phyloP scores from a whole-genome alignment of 1,284 basidiomycete genomes.

The Volvariella volvacea region DNA sequence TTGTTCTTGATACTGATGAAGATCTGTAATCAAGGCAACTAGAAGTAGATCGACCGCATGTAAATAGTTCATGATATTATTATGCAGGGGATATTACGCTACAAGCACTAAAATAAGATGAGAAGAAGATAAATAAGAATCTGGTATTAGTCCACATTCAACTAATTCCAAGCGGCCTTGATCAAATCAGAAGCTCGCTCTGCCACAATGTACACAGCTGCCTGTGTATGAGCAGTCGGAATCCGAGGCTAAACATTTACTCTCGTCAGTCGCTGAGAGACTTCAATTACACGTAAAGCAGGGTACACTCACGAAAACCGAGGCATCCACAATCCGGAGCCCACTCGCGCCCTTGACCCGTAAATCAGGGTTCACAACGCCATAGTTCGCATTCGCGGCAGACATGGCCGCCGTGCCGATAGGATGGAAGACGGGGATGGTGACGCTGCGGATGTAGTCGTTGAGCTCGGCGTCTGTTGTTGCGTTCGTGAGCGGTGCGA shows the following conservation, averaged over 20 bases:
- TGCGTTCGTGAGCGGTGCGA: slow-evolving; percentile 12
- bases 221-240: slow-evolving; percentile 26
- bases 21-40: no score
- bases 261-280: background rate
- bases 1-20: no score
- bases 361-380: background rate
- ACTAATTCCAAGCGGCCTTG: slow-evolving; percentile 13
- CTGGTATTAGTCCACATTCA: no score
- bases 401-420: background rate
- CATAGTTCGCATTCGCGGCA: background rate
- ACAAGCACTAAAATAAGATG: no score
- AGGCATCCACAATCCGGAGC: slow-evolving; percentile 9
- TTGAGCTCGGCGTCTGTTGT: background rate
- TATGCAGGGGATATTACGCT: no score
- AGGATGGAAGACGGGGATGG: background rate
- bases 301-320: slow-evolving; percentile 30
- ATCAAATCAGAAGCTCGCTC: slow-evolving; percentile 29
- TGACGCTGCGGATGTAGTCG: background rate
- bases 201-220: slow-evolving; percentile 26
- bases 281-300: no score
- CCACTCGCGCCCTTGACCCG: background rate
- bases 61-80: no score
- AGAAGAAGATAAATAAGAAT: no score
- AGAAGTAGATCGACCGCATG: no score
- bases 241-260: slow-evolving; percentile 18